phyloP scores from a whole-genome alignment of 129 eudicot genomes.

The Glebionis coronaria region DNA sequence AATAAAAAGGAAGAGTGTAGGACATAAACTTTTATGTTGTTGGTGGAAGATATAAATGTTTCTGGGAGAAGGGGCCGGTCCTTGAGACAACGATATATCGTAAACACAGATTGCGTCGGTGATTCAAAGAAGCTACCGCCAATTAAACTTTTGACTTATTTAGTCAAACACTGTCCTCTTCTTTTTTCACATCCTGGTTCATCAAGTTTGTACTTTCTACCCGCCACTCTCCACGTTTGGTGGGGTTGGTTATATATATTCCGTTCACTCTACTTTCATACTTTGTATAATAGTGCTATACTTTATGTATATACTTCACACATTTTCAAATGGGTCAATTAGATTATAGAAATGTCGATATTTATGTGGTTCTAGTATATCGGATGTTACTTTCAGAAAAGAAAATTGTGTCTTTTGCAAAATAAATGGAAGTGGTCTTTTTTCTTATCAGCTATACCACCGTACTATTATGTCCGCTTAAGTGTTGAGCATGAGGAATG shows the following conservation, averaged over 20 bases:
- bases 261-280: neutral
- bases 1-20: too few relatives aligned
- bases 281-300: neutral
- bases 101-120: slow-evolving; percentile 30
- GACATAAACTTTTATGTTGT: slow-evolving; percentile 17
- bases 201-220: neutral
- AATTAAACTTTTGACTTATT: slow-evolving; percentile 8
- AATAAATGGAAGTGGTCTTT: too few relatives aligned
- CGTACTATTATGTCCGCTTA: too few relatives aligned
- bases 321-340: slow-evolving; percentile 12
- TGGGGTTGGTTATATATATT: slow-evolving; percentile 15
- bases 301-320: neutral
- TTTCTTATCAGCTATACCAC: too few relatives aligned
- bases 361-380: neutral
- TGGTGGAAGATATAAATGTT: slow-evolving; percentile 23
- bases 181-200: neutral
- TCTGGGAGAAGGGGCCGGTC: slow-evolving; percentile 24
- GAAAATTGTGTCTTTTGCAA: too few relatives aligned
- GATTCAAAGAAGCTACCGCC: slow-evolving; percentile 19
- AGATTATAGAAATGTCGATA: neutral
- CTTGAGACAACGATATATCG: slow-evolving; percentile 30
- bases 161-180: slow-evolving; percentile 18
- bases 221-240: slow-evolving; percentile 21
- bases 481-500: too few relatives aligned
- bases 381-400: too few relatives aligned